Percentiles rank a stretch among this genome's conserved stretches.
Evolutionary conservation across 1,139 yeast genomes (phyloP).

Genomic region (Diutina rugosa): DNA sequence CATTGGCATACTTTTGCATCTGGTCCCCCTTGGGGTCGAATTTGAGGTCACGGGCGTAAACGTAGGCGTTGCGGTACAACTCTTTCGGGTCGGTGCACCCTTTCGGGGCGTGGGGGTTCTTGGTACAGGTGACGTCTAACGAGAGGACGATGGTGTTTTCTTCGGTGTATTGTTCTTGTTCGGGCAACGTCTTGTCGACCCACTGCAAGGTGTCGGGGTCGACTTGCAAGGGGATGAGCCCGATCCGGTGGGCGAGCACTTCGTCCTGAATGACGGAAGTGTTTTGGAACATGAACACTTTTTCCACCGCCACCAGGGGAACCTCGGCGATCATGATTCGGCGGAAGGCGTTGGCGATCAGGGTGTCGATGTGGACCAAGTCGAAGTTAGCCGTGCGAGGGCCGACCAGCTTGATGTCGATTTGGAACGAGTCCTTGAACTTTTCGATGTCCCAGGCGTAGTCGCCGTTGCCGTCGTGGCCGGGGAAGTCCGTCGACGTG

Average conservation of each 20-base stretch:
- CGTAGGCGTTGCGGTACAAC: slow-evolving; percentile 69
- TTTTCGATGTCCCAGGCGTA: slow-evolving; percentile 76
- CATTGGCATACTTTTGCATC: slow-evolving; percentile 48
- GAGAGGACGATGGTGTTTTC: slow-evolving; percentile 80
- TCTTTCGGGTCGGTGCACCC: slow-evolving; percentile 74
- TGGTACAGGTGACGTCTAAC: slow-evolving; percentile 71
- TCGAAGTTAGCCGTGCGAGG: slow-evolving; percentile 79
- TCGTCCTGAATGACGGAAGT: slow-evolving; percentile 96
- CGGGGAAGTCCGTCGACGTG: slow-evolving; percentile 82
- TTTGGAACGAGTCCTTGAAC: slow-evolving; percentile 59
- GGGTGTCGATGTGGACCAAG: slow-evolving; percentile 74
- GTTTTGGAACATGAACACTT: slow-evolving; percentile 80
- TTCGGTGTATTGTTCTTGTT: slow-evolving; percentile 63
- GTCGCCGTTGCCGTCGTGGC: slow-evolving; percentile 52
- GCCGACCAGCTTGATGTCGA: slow-evolving; percentile 50
- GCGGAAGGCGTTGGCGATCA: slow-evolving; percentile 92
- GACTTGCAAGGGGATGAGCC: slow-evolving; percentile 77
- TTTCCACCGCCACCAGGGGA: slow-evolving; percentile 91
- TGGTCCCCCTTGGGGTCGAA: slow-evolving; percentile 92
- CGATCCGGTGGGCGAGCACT: slow-evolving; percentile 89
- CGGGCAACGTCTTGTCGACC: slow-evolving; percentile 58
- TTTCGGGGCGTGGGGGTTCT: slow-evolving; percentile 73
- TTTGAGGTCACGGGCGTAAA: slow-evolving; percentile 78
- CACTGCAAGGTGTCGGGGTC: slow-evolving; percentile 82
- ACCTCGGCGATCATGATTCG: slow-evolving; percentile 95